A percentile compares a stretch with the other conserved stretches of the same genome.
phyloP scores from a whole-genome alignment of 2,329 filamentous ascomycete species.

The Talaromyces sp. region DNA sequence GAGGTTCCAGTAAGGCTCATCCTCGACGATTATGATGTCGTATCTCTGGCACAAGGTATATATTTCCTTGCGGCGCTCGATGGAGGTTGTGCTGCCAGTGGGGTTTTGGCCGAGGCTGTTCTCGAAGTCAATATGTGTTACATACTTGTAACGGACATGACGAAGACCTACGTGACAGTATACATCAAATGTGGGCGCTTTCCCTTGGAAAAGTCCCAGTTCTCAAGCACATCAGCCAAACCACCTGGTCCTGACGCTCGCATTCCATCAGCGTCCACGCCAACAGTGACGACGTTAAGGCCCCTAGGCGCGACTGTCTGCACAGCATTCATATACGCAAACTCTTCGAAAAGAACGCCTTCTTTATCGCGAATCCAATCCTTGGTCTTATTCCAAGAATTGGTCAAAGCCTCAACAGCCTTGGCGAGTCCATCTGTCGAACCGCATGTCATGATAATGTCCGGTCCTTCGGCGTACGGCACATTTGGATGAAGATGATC shows the following conservation, averaged over 20 bases:
- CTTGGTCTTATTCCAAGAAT: slow-evolving; percentile 68
- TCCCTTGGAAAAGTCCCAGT: slow-evolving; percentile 74
- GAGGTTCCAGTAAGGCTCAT: slow-evolving; percentile 94
- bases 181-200: slow-evolving; percentile 81
- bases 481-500: slow-evolving; percentile 75
- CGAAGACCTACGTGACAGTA: slow-evolving; percentile 73
- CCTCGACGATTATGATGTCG: slow-evolving; percentile 87
- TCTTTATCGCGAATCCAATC: slow-evolving; percentile 67
- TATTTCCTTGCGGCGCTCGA: slow-evolving; percentile 70
- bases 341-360: slow-evolving; percentile 75
- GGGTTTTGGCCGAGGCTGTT: slow-evolving; percentile 82
- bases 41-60: slow-evolving; percentile 78
- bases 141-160: neutral
- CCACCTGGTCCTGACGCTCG: slow-evolving; percentile 67
- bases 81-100: slow-evolving; percentile 69
- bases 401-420: slow-evolving; percentile 67
- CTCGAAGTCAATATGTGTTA: neutral
- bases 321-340: slow-evolving; percentile 74
- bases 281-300: slow-evolving; percentile 68
- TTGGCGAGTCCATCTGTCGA: slow-evolving; percentile 84
- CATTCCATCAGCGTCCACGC: slow-evolving; percentile 78
- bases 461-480: slow-evolving; percentile 71
- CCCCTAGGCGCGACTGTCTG: slow-evolving; percentile 64
- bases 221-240: slow-evolving; percentile 70
- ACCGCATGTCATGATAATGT: slow-evolving; percentile 75